These are phyloP conservation scores for Aspergillus thermomutatus DNA, from an alignment of 2,329 filamentous ascomycete genomes.

Conservation along the genomic window DNA sequence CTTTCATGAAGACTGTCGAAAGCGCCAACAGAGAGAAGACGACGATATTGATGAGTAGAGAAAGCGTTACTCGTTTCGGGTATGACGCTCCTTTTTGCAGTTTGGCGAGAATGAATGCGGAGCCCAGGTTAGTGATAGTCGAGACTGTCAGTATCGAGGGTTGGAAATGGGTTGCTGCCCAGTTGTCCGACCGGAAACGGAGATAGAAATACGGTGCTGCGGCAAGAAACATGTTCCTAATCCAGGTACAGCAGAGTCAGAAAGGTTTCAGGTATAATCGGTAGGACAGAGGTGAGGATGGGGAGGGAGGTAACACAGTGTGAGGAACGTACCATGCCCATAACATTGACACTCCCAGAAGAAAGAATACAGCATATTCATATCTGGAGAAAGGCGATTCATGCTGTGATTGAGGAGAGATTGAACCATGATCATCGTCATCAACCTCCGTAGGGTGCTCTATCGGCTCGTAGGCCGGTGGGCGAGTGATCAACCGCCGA, in stretches of 20 bases:
- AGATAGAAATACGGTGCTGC: conserved; percentile 88
- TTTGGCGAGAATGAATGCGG: conserved; percentile 73
- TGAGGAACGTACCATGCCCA: conserved; percentile 77
- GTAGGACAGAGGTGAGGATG: background rate
- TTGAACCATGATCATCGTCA: conserved; percentile 26
- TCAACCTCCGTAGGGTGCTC: conserved; percentile 25
- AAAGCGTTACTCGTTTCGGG: conserved; percentile 75
- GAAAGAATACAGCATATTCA: conserved; percentile 79
- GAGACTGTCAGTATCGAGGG: conserved; percentile 84
- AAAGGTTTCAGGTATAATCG: background rate
- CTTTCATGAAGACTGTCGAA: conserved; percentile 69
- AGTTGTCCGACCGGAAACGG: conserved; percentile 69
- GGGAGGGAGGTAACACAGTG: background rate
- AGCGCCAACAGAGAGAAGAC: conserved; percentile 75
- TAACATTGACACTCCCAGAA: conserved; percentile 89
- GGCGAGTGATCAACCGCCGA: conserved; percentile 29
- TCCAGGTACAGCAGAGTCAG: conserved; percentile 2
- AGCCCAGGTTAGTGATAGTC: conserved; percentile 74
- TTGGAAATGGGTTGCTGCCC: conserved; percentile 79
- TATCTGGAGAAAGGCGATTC: conserved; percentile 67
- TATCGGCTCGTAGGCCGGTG: conserved; percentile 29
- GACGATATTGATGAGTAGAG: conserved; percentile 71
- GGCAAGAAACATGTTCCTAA: conserved; percentile 96
- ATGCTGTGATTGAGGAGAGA: conserved; percentile 7
- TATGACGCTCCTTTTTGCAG: conserved; percentile 83